Evolutionary conservation across 73 alveolate genomes (phyloP), one percentile per base, ranked within the genome.

Genomic region (Uronychia setigera): DNA sequence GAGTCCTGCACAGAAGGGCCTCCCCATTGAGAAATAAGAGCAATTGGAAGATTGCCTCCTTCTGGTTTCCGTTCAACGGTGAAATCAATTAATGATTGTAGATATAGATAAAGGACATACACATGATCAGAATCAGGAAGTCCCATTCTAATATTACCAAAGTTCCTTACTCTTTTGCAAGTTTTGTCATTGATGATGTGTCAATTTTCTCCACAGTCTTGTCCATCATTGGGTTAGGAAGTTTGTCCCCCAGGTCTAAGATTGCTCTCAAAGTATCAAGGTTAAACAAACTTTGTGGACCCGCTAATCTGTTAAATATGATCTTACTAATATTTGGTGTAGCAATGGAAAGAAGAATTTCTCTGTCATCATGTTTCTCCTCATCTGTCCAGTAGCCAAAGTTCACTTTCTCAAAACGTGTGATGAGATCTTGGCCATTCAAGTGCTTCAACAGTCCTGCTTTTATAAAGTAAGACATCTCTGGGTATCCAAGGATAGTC

Each of bases 401-500:
- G 32, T 76, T 76, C 19, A 76, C 31, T 1, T 31, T 58, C 31
- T 76, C 27, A 30, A 76, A 76, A 5, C 28, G 1, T 1, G 1
- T 5, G 1, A 28, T 25, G 29, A 76, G 28, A 9, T 30, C 58
- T n/a, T n/a, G n/a, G 46, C 26, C 29, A 27, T 26, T 30, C 5
- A 76, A 28, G 27, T 76, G 5, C 58, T 76, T 76, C 27, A 26
- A 1, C 19, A 76, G 32, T 26, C 28, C 29, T 5, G 25, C 58
- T 13, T 1, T 5, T 5, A 29, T 80, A 76, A 87, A 87, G 89
- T 33, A 87, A 32, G 77, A 32, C 75, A 87, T 32, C 81, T 87
- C 93, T 29, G 93, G 93, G 32, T 80, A 80, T 26, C 93, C 93
- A 26, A 81, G 77, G 32, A 74, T 87, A 28, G 93, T 85, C 31